Evolutionary conservation across 306 rosid species (phyloP), one percentile per base, ranked within the genome.

Genomic region (Medicago arabica): DNA sequence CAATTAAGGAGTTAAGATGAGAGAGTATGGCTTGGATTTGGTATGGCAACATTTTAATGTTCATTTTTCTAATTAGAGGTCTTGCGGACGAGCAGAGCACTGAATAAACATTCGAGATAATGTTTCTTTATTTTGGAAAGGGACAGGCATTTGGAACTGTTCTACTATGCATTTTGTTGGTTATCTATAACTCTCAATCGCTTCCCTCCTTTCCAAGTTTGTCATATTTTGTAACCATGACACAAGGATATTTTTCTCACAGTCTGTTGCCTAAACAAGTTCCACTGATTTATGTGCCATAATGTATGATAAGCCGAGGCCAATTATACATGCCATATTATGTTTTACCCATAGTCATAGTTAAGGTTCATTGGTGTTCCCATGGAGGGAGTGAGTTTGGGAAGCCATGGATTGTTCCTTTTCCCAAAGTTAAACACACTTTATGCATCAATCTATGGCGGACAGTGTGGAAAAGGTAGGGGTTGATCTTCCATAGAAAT

Each of bases 121-220:
- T 25, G 17, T 58, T 51, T 50, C 36, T 51, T 77, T 67, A 70
- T 63, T 64, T 71, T 70, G 50, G 68, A 19, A 39, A 75, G 53
- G 69, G 18, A 25, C 0, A 78, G 41, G n/a, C 23, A 10, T 18
- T 4, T 54, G 40, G 17, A 28, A 25, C 10, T 25, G 65, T 6
- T 59, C 65, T 59, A 14, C 61, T 18, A 3, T 53, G 23, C 59
- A 53, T 53, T 55, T 55, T 19, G 15, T 55, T 55, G 1, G 64
- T 23, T 58, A 58, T 58, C 12, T n/a, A 51, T 16, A 23, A 4
- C 21, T 58, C 16, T 5, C 2, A 12, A 36, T 23, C 1, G 9
- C 38, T 58, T 58, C 39, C 12, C 64, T 58, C n/a, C 18, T 57
- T 4, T 28, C 34, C 51, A 18, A 50, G 51, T 63, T 70, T 83